Percentiles rank a stretch among this genome's conserved stretches.
Evolutionary conservation across 108 stramenopile genomes (phyloP).

Genomic region (Skeletonema grethae): DNA sequence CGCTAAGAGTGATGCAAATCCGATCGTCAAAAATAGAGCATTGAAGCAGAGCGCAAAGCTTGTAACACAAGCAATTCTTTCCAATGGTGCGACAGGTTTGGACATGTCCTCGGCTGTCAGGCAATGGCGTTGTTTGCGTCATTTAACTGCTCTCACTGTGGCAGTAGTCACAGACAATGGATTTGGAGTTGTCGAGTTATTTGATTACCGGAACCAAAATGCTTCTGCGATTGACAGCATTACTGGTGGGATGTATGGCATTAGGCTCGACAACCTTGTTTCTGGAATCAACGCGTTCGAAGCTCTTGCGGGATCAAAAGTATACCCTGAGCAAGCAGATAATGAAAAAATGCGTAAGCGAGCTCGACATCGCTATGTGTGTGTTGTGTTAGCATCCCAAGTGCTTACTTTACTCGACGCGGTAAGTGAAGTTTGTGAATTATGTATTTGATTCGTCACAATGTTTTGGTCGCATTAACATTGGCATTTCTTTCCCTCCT

Average conservation of each 20-base stretch:
- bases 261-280: conserved; percentile 60
- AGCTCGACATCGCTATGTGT: conserved; percentile 39
- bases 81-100: conserved; percentile 59
- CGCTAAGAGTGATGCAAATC: conserved; percentile 31
- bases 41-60: conserved; percentile 75
- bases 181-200: conserved; percentile 64
- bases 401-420: conserved; percentile 78
- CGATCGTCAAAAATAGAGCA: conserved; percentile 42
- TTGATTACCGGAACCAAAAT: conserved; percentile 59
- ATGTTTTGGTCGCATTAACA: neutral
- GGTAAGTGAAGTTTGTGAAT: neutral
- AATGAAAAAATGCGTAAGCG: conserved; percentile 15
- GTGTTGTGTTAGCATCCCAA: conserved; percentile 65
- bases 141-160: conserved; percentile 66
- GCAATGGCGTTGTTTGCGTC: conserved; percentile 77
- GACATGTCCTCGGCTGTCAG: conserved; percentile 70
- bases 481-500: neutral
- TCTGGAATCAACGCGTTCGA: conserved; percentile 50
- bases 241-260: conserved; percentile 68
- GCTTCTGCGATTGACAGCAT: conserved; percentile 56
- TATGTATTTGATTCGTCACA: neutral
- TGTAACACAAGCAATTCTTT: conserved; percentile 78
- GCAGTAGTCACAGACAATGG: conserved; percentile 68
- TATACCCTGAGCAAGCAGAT: conserved; percentile 14
- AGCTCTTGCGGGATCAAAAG: conserved; percentile 46